Evolutionary conservation across 179 eudicot genomes (phyloP), one percentile per base, ranked within the genome.

Genomic region (Gypsophila paniculata): DNA sequence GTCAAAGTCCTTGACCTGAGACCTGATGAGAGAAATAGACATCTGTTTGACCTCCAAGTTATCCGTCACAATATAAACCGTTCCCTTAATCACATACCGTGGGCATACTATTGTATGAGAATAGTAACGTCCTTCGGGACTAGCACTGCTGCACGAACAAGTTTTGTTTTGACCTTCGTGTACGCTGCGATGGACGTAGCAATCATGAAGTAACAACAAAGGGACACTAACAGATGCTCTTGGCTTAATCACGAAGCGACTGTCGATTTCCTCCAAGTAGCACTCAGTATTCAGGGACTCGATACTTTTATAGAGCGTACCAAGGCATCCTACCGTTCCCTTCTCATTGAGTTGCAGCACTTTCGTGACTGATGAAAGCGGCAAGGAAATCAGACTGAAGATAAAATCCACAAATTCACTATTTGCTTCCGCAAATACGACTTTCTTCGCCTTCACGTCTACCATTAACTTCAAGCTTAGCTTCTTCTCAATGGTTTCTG

Each of bases 371-470:
- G 60, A 2, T 55, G 60, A 55, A 18, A 55, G 60, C 5, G 80
- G 71, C 53, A 77, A 23, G 0, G 78, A 42, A 15, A 81, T 39
- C 1, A 84, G 52, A 58, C 63, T 14, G 65, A 79, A 75, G 22
- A 81, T 68, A 52, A 81, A 81, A 70, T 76, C 75, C 18, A 76
- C 79, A 55, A 76, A 76, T 0, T 52, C 70, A 22, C 55, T 64
- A 17, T 18, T 25, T 25, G 75, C 71, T 57, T 71, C 79, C 15
- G 67, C 79, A 26, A 55, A 70, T 11, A 54, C 21, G 32, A n/a
- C n/a, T n/a, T n/a, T n/a, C n/a, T n/a, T n/a, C n/a, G n/a, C n/a
- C n/a, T n/a, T n/a, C n/a, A n/a, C 23, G 29, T 76, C 79, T 14
- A 70, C 55, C 34, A 75, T 58, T 6, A 75, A 18, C 39, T 51